Evolutionary conservation across 768 basidiomycete species (phyloP).

Genomic region (Lactifluus pinguis): DNA sequence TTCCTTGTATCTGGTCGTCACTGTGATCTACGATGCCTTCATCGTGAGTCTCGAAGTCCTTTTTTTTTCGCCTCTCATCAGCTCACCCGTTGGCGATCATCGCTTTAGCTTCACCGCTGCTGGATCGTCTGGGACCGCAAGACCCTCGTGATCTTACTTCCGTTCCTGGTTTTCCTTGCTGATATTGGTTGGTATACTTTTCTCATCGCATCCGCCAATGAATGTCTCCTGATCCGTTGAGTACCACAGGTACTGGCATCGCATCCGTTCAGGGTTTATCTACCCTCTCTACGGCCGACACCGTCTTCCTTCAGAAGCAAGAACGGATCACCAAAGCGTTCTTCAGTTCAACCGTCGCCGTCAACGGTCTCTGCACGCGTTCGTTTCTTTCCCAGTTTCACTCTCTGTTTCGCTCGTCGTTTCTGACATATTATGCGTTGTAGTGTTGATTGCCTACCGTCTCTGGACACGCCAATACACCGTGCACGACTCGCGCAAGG

Average conservation of each 20-base stretch:
- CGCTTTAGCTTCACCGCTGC: conserved; percentile 21
- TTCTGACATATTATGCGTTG: not conserved
- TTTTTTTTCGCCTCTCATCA: not conserved
- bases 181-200: conserved; percentile 21
- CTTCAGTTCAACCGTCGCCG: conserved; percentile 21
- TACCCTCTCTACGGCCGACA: conserved; percentile 18
- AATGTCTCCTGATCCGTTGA: not conserved
- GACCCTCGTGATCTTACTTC: conserved; percentile 16
- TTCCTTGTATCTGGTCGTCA: conserved; percentile 20
- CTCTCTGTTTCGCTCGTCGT: not conserved
- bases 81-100: not conserved
- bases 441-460: conserved; percentile 22
- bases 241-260: conserved; percentile 18
- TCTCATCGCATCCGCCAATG: not conserved
- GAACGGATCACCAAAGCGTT: conserved; percentile 22
- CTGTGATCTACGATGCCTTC: conserved; percentile 24
- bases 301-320: conserved; percentile 20
- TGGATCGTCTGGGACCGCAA: conserved; percentile 24
- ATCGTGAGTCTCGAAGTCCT: conserved; percentile 19
- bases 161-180: conserved; percentile 23
- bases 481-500: conserved; percentile 11
- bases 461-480: conserved; percentile 22
- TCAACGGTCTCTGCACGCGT: conserved; percentile 26
- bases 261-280: conserved; percentile 20
- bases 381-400: conserved; percentile 1